Base-by-base conservation (phyloP, 2,329 filamentous ascomycete species). In the Leptographium radiaticola region DNA sequence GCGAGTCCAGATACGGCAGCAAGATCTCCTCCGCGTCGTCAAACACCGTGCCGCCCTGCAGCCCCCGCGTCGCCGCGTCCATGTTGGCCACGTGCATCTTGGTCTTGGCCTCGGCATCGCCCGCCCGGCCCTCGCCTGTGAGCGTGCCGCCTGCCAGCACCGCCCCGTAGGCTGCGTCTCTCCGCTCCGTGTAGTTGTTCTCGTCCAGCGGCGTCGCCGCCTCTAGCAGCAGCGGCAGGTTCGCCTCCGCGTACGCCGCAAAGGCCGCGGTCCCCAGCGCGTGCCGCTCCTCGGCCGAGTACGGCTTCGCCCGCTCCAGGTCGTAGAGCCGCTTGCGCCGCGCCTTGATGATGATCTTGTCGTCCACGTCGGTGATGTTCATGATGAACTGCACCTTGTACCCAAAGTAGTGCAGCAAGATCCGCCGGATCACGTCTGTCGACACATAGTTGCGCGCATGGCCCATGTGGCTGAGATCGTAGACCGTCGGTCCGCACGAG, bases 381-480 rank as follows among this genome's bases (percentile, higher is more conserved):
- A 87, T 86, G 54, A 88, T 81, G 67, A 88, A 88, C 53, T 78
- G 74, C 54, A 89, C 75, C 44, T 84, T 70, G 65, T 81, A 88
- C 53, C 78, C 76, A 65, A 88, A 87, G 67, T 88, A 87, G 64
- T 86, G 77, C 57, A 73, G 68, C 68, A 88, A 68, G 59, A 89
- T 82, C 60, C 85, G 76, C 54, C 85, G 76, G 59, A 88, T 77
- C 56, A 88, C 86, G 67, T 89, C 86, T 39, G 83, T 87, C 55
- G 80, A 83, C 57, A 89, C 83, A 74, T 88, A 89, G 67, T 88
- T 89, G 59, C 84, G 74, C 38, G 84, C 84, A 68, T 89, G 86
- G 48, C 85, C 85, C 60, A 89, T 67, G 72, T 88, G 85, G 56
- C 82, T 75, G 68, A 87, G 82, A 61, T 87, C 84, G 65, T 87